Evolutionary conservation across 2,329 filamentous ascomycete species (phyloP), one percentile per base, ranked within the genome.

Genomic region (Ascochyta lentis): DNA sequence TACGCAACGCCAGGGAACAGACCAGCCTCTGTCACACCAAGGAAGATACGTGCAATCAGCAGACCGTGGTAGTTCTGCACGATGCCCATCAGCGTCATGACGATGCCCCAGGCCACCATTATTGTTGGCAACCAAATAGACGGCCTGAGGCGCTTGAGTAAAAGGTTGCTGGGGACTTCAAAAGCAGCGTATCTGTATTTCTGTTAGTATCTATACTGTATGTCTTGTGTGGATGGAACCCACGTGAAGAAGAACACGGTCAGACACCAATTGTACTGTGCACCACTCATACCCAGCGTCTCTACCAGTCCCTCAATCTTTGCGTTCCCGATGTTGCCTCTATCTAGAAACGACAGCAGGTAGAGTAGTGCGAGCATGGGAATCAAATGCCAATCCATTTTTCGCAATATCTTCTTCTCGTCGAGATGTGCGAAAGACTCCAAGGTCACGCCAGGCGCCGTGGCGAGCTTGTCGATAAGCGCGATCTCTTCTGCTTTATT

Each of bases 171-270:
- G 0, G 85, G 86, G 1, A 76, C 78, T 59, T 81, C 80, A 54
- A 81, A 77, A 6, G 77, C 65, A 5, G 78, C 76, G 54, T 56
- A 56, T 33, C 53, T 56, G 9, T 12, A 19, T 15, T 3, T n/a
- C 16, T 6, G 13, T 55, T 26, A 55, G 53, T 15, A 23, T 15
- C 7, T 24, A 26, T 7, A 4, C 1, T 19, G 24, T 1, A 1
- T 9, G 8, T 6, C 13, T 15, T 1, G 3, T 3, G 9, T 12
- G 5, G 26, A 19, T n/a, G 12, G n/a, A 15, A 26, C 47, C 6
- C 81, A 82, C 0, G 76, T 77, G 49, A 81, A 79, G 67, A 90
- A 90, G 72, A 89, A 90, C 0, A 89, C 72, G 0, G 86, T 89
- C 47, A 90, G 65, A 2, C 85, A 85, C 6, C 83, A 86, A 1